phyloP scores from a whole-genome alignment of 129 eudicot species.

The Chrysanthemum lavandulifolium region DNA sequence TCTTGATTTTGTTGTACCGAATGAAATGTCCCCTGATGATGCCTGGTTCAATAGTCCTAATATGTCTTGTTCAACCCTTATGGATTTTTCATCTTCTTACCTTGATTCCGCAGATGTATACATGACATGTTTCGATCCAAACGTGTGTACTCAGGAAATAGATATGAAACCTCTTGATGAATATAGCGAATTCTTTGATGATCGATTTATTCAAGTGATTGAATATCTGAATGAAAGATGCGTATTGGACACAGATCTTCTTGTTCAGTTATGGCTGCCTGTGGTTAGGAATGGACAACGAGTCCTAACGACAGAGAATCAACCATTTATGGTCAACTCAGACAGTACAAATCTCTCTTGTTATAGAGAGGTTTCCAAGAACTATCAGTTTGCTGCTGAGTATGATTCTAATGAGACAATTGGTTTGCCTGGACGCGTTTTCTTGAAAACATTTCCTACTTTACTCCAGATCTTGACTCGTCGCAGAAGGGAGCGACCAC shows the following conservation, averaged over 20 bases:
- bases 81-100: slow-evolving; percentile 33
- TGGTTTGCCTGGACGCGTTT: slow-evolving; percentile 78
- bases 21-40: slow-evolving; percentile 21
- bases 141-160: slow-evolving; percentile 21
- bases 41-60: slow-evolving; percentile 20
- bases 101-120: slow-evolving; percentile 26
- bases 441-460: slow-evolving; percentile 60
- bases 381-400: slow-evolving; percentile 58
- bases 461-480: slow-evolving; percentile 58
- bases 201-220: slow-evolving; percentile 53
- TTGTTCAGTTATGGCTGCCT: slow-evolving; percentile 85
- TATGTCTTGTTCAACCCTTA: slow-evolving; percentile 36
- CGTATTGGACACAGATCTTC: slow-evolving; percentile 49
- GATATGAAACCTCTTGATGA: slow-evolving; percentile 29
- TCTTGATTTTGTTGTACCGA: slow-evolving; percentile 14
- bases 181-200: slow-evolving; percentile 10
- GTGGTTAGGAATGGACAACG: slow-evolving; percentile 45
- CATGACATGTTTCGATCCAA: slow-evolving; percentile 26
- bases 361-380: slow-evolving; percentile 53
- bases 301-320: slow-evolving; percentile 59
- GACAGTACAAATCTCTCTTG: slow-evolving; percentile 45
- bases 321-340: slow-evolving; percentile 51
- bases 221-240: slow-evolving; percentile 45
- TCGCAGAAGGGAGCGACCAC: slow-evolving; percentile 52
- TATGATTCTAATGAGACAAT: slow-evolving; percentile 40